Percentiles rank a stretch among this genome's conserved stretches.
Evolutionary conservation across 140 eudicot genomes (phyloP).

Genomic region (Cichorium intybus): DNA sequence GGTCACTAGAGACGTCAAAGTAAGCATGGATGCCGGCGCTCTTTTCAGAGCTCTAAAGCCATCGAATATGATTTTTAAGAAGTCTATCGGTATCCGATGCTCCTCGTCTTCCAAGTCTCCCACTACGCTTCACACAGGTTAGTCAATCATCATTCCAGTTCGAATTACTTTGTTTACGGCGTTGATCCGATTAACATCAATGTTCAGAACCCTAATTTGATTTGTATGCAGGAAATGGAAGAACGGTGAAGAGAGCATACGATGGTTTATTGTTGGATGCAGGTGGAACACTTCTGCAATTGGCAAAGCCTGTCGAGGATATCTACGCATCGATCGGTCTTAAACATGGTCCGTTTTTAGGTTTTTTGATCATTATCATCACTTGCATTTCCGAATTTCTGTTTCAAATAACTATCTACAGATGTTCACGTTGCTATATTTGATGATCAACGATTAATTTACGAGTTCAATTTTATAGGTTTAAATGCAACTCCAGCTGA

Average conservation of each 20-base stretch:
- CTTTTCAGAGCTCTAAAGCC: constrained; percentile 48
- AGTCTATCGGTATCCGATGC: constrained; percentile 34
- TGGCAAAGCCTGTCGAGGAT: constrained; percentile 71
- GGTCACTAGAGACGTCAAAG: background rate
- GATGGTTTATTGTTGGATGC: constrained; percentile 91
- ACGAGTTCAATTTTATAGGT: constrained; percentile 50
- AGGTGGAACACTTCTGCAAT: constrained; percentile 92
- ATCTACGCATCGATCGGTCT: constrained; percentile 63
- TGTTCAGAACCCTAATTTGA: background rate
- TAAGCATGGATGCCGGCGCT: constrained; percentile 46
- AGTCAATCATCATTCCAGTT: background rate
- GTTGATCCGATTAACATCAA: background rate
- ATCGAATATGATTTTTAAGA: constrained; percentile 27
- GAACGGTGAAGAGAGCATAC: constrained; percentile 39
- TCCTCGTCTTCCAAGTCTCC: constrained; percentile 30
- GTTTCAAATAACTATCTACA: background rate
- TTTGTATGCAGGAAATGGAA: constrained; percentile 24
- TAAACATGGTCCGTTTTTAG: constrained; percentile 65
- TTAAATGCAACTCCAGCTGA: constrained; percentile 60
- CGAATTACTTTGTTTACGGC: background rate
- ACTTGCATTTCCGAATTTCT: background rate
- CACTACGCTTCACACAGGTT: constrained; percentile 40
- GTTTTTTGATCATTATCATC: background rate
- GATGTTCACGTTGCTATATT: background rate
- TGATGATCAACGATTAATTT: background rate